Evolutionary conservation across 106 monocot species (phyloP), one percentile per base, ranked within the genome.

Genomic region (Acanthochlamys bracteata): DNA sequence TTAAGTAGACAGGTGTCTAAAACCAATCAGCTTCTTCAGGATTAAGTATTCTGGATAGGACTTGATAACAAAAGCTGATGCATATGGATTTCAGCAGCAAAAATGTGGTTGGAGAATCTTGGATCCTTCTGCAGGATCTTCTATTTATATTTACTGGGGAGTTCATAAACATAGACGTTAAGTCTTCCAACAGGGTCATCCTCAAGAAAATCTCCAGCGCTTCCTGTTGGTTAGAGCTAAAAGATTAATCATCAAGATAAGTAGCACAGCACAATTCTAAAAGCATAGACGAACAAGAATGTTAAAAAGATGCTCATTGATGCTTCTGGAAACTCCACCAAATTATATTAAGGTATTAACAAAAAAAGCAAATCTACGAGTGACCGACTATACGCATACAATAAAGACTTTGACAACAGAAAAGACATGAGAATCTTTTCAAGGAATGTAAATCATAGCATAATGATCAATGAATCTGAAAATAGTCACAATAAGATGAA

Each of bases 61-160:
- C 91, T 92, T 2, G 86, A 86, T 51, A 86, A 69, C 71, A 92
- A 71, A 71, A 92, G 86, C 40, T 83, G 65, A 42, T 92, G 91
- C 91, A 92, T 92, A 86, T 86, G 84, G 27, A 92, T 92, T 63
- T 92, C 91, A 2, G 91, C 86, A 24, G 91, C 91, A 61, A 92
- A 92, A 86, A 92, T 92, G 74, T 92, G 86, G n/a, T 57, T 86
- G 39, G 86, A 71, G 74, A 86, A 92, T 66, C 91, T 69, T 13
- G 86, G 71, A 47, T 91, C 90, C 68, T 91, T 91, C 58, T 91
- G 83, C 19, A 91, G 57, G n/a, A 91, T 77, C 70, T 83, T 91
- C 65, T 91, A 86, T 74, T 91, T 91, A 68, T 91, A 91, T 71
- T 91, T 91, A 63, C 80, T 83, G 20, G 90, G 90, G 11, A 91